These are phyloP conservation scores for Talaromyces liani DNA, from an alignment of 495 filamentous ascomycete species.

Conservation along the genomic window DNA sequence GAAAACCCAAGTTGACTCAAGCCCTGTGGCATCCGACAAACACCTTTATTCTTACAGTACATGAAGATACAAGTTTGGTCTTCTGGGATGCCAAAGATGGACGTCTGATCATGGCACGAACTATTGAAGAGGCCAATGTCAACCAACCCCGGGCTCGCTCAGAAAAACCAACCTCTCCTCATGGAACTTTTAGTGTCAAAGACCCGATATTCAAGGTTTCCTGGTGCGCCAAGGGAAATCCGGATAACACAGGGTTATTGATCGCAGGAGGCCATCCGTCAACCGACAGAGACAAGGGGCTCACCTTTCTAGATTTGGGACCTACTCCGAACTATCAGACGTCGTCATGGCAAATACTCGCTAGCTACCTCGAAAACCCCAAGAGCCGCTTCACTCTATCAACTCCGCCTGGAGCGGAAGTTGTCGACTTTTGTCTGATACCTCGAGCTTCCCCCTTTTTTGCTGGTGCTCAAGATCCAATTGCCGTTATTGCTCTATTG, in stretches of 20 bases:
- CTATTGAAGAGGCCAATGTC: constrained; percentile 63
- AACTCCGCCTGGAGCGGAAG: constrained; percentile 69
- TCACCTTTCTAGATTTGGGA: constrained; percentile 86
- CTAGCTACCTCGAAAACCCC: constrained; percentile 64
- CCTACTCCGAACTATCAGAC: constrained; percentile 84
- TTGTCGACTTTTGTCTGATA: constrained; percentile 75
- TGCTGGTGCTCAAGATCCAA: constrained; percentile 79
- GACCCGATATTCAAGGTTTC: constrained; percentile 67
- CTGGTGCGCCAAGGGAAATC: constrained; percentile 89
- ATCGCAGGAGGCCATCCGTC: constrained; percentile 71
- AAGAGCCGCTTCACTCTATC: constrained; percentile 63
- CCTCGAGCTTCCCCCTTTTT: constrained; percentile 79
- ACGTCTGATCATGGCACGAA: constrained; percentile 74
- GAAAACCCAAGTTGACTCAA: constrained; percentile 66
- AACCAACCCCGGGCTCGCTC: constrained; percentile 49
- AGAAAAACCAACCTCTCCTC: constrained; percentile 26
- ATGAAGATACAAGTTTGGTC: constrained; percentile 84
- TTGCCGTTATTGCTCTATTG: constrained; percentile 71
- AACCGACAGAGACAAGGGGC: constrained; percentile 56
- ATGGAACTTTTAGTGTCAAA: constrained; percentile 46
- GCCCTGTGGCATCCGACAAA: constrained; percentile 94
- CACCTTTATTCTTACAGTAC: constrained; percentile 77
- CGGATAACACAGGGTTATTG: constrained; percentile 85
- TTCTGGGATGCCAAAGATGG: constrained; percentile 95
- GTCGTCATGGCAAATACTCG: constrained; percentile 75